These are phyloP conservation scores for Fusarium algeriense DNA, from an alignment of 2,329 filamentous ascomycete species.

Conservation along the genomic window DNA sequence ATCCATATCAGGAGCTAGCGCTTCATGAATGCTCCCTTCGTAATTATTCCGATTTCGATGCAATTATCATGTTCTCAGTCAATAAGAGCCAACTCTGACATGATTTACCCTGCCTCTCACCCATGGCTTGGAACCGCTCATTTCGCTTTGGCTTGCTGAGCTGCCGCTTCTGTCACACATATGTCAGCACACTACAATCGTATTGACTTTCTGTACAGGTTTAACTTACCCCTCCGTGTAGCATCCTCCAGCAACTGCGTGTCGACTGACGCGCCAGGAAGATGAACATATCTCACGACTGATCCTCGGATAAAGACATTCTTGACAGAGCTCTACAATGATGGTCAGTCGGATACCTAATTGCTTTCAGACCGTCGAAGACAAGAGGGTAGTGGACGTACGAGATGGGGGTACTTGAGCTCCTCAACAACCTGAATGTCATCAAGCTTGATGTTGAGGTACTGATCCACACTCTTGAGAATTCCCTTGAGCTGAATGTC, in stretches of 20 bases:
- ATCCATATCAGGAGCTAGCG: slow-evolving; percentile 48
- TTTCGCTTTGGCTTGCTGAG: slow-evolving; percentile 69
- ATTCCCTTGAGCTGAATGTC: slow-evolving; percentile 97
- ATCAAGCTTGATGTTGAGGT: slow-evolving; percentile 98
- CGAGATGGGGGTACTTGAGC: slow-evolving; percentile 93
- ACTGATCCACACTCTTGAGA: slow-evolving; percentile 97
- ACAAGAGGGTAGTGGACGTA: slow-evolving; percentile 55
- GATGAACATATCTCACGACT: slow-evolving; percentile 91
- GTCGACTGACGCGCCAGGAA: slow-evolving; percentile 85
- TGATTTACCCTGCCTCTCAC: slow-evolving; percentile 10
- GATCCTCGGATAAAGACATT: slow-evolving; percentile 96
- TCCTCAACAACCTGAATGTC: slow-evolving; percentile 94
- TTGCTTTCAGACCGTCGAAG: not conserved
- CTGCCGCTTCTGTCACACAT: slow-evolving; percentile 63
- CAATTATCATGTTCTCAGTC: slow-evolving; percentile 24
- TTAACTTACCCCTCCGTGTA: slow-evolving; percentile 78
- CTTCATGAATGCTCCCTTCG: slow-evolving; percentile 37
- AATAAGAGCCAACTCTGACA: slow-evolving; percentile 10
- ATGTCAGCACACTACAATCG: slow-evolving; percentile 10
- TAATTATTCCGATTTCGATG: slow-evolving; percentile 36
- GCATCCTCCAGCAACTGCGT: slow-evolving; percentile 90
- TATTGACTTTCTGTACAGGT: not conserved
- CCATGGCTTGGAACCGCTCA: slow-evolving; percentile 46
- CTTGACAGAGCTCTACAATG: slow-evolving; percentile 77
- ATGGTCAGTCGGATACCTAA: not conserved